Evolutionary conservation across 23 red algal species (phyloP).

Genomic region (Pyropia yezoensis): DNA sequence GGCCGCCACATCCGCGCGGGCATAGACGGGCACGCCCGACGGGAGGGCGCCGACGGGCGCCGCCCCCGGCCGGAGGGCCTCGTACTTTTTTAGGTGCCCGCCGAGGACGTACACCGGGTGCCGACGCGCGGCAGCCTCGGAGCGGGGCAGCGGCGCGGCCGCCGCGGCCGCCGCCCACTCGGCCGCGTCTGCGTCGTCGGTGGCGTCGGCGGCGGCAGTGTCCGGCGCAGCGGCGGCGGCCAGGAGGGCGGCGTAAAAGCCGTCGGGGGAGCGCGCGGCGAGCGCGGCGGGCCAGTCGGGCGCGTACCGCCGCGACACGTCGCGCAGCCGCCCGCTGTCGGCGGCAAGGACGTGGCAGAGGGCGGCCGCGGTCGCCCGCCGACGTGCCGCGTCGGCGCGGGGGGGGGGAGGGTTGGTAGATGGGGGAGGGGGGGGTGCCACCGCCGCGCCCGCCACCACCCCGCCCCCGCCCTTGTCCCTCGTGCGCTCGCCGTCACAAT

Average conservation of each 20-base stretch:
- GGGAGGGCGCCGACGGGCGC: slow-evolving; percentile 45
- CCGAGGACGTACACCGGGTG: slow-evolving; percentile 80
- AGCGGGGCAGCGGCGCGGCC: slow-evolving; percentile 48
- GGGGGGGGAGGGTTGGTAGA: too few relatives aligned
- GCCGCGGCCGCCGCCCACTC: slow-evolving; percentile 35
- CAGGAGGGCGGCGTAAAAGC: slow-evolving; percentile 40
- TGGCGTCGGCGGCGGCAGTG: slow-evolving; percentile 4
- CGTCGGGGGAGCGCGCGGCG: slow-evolving; percentile 27
- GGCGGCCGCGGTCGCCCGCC: too few relatives aligned
- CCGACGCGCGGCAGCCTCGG: slow-evolving; percentile 38
- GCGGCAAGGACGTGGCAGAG: slow-evolving; percentile 52
- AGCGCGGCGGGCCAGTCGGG: slow-evolving; percentile 15
- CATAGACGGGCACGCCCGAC: slow-evolving; percentile 65
- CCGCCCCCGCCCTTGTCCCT: too few relatives aligned
- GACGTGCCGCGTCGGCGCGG: too few relatives aligned
- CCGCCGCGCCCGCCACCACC: too few relatives aligned
- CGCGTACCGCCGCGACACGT: slow-evolving; percentile 60
- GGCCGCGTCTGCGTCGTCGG: slow-evolving; percentile 17
- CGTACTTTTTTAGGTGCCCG: slow-evolving; percentile 87
- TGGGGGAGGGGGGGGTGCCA: too few relatives aligned
- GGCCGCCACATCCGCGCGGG: slow-evolving; percentile 44
- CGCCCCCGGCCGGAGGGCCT: slow-evolving; percentile 57
- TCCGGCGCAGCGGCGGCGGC: background rate
- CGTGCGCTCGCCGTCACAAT: too few relatives aligned
- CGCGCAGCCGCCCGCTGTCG: slow-evolving; percentile 28